A percentile compares a stretch with the other conserved stretches of the same genome.
Conservation (phyloP, 139 green algal species). For the Coelastrella sp. region DNA sequence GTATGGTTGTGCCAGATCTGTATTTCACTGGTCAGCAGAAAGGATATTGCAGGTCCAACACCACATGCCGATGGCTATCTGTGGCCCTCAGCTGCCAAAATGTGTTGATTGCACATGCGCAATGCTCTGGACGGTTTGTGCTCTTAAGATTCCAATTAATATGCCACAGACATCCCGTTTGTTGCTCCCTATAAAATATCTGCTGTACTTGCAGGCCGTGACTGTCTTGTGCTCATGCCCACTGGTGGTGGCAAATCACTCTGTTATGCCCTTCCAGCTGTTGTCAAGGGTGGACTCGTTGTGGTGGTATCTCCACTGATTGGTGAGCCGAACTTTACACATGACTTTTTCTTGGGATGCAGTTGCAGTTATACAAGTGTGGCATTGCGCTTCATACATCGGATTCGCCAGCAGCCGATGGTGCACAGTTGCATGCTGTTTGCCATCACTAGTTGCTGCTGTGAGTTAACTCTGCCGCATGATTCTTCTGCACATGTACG, state of each 20-base stretch:
- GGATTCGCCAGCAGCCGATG: not conserved
- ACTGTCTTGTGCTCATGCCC: slow-evolving; percentile 94
- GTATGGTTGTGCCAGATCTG: not conserved
- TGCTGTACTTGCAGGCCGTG: slow-evolving; percentile 48
- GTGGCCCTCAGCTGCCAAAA: too few relatives aligned
- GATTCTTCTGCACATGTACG: slow-evolving; percentile 33
- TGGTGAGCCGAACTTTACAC: slow-evolving; percentile 60
- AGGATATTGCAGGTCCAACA: too few relatives aligned
- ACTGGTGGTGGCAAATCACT: slow-evolving; percentile 90
- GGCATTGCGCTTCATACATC: not conserved
- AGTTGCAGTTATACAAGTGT: not conserved
- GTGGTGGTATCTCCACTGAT: slow-evolving; percentile 69
- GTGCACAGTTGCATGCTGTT: not conserved
- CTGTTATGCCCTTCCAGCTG: slow-evolving; percentile 73
- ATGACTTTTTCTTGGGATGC: slow-evolving; percentile 38
- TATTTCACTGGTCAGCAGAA: too few relatives aligned
- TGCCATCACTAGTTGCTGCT: not conserved
- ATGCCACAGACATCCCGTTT: too few relatives aligned
- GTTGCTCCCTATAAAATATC: not conserved
- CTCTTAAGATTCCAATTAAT: not conserved
- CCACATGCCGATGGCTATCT: too few relatives aligned
- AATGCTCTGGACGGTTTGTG: not conserved
- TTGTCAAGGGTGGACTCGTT: slow-evolving; percentile 34
- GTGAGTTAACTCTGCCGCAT: not conserved
- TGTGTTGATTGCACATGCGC: too few relatives aligned